Evolutionary conservation across 768 basidiomycete species (phyloP), one percentile per base, ranked within the genome.

Genomic region (Lentinula boryana): DNA sequence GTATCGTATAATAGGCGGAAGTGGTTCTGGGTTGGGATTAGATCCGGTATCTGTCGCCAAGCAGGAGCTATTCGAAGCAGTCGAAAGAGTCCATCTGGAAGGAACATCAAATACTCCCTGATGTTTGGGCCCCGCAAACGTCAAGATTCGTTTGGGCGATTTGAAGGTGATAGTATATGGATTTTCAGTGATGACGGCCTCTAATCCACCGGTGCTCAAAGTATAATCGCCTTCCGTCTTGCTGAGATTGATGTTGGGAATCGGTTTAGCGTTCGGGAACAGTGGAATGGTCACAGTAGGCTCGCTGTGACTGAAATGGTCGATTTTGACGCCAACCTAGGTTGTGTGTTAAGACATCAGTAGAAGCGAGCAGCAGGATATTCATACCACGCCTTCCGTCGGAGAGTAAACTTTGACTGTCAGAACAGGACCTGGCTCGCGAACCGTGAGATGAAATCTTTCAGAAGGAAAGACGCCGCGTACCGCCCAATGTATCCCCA

Each of bases 121-220:
- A 63, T 87, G 74, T 68, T 82, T 83, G 63, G 72, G 65, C n/a
- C 84, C 82, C 56, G 80, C 78, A 58, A 77, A 77, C 13, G 78
- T 84, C 64, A 79, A 75, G 51, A 67, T 76, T 62, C 74, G 74
- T 31, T 70, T 75, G 0, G 76, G 72, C 31, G 82, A 80, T 62
- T 80, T 82, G 78, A 86, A 88, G 4, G 82, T 81, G 66, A 88
- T 75, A 4, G 82, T 80, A 68, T 86, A 88, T 0, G 83, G 82
- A 23, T 84, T 83, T 51, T 83, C 71, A 0, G 81, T 80, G 60
- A 89, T 82, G 53, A 81, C 79, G 2, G 82, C 84, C 1, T 71
- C 76, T 57, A 87, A 71, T 8, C 76, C 80, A 23, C 82, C 84
- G 3, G 79, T 79, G 31, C 75, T 68, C 41, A 86, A 44, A 50